These are phyloP conservation scores for Penicillium ucsense DNA, from an alignment of 495 filamentous ascomycete species.

Conservation along the genomic window DNA sequence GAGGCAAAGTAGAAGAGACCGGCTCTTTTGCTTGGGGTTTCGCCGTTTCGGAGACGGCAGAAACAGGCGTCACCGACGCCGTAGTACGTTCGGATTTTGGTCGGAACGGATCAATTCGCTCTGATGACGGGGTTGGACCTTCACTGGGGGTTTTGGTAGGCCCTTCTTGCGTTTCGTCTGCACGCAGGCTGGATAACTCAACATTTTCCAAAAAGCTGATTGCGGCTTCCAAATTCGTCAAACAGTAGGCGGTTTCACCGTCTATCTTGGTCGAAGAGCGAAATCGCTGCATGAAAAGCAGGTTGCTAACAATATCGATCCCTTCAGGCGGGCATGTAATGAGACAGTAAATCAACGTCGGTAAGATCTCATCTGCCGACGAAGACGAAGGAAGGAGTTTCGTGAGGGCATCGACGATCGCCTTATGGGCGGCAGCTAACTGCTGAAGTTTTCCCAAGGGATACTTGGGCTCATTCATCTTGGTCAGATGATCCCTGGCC, in stretches of 20 bases:
- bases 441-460: conserved; percentile 87
- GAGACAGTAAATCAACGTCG: conserved; percentile 89
- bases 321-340: conserved; percentile 82
- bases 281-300: conserved; percentile 90
- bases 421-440: conserved; percentile 81
- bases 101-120: conserved; percentile 23
- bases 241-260: conserved; percentile 89
- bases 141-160: conserved; percentile 46
- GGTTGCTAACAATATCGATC: conserved; percentile 84
- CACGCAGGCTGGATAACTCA: conserved; percentile 80
- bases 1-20: conserved; percentile 31
- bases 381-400: conserved; percentile 73
- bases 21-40: conserved; percentile 26
- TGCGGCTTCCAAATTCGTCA: conserved; percentile 92
- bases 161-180: conserved; percentile 62
- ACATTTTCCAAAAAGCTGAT: conserved; percentile 97
- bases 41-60: conserved; percentile 24
- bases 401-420: conserved; percentile 82
- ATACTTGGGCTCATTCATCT: conserved; percentile 80
- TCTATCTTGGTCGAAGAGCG: conserved; percentile 76
- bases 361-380: conserved; percentile 92
- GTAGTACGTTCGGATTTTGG: conserved; percentile 17
- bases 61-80: conserved; percentile 27
- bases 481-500: conserved; percentile 62
- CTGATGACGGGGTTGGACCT: conserved; percentile 42